A percentile compares a stretch with the other conserved stretches of the same genome.
These are phyloP conservation scores for Wilcoxina mikolae DNA, from an alignment of 495 filamentous ascomycete species.

Conservation along the genomic window DNA sequence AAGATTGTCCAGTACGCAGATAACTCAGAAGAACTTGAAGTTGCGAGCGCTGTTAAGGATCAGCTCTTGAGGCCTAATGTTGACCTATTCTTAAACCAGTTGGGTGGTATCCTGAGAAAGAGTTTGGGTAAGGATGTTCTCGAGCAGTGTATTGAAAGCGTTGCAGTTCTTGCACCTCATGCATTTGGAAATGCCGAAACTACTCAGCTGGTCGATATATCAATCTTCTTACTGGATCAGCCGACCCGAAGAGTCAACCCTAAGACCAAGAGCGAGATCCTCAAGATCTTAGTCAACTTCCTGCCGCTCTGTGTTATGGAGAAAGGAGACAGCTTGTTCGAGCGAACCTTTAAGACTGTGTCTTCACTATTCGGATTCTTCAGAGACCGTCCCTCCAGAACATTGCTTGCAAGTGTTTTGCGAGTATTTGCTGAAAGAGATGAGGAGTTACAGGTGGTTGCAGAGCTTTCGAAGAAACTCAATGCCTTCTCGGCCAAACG, in stretches of 20 bases:
- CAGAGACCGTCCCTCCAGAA: constrained; percentile 58
- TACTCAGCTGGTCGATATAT: constrained; percentile 58
- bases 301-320: constrained; percentile 46
- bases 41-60: constrained; percentile 45
- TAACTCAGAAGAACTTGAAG: constrained; percentile 37
- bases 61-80: constrained; percentile 55
- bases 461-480: constrained; percentile 57
- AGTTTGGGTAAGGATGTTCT: constrained; percentile 55
- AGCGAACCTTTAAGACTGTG: constrained; percentile 45
- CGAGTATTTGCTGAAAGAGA: constrained; percentile 50
- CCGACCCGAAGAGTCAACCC: constrained; percentile 66
- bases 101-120: constrained; percentile 49
- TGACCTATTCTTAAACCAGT: constrained; percentile 49
- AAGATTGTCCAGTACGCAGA: constrained; percentile 39
- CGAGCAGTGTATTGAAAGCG: constrained; percentile 57
- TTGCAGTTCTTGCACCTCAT: constrained; percentile 60
- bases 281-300: constrained; percentile 62
- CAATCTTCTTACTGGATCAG: constrained; percentile 66
- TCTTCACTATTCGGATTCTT: constrained; percentile 74
- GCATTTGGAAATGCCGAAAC: constrained; percentile 54
- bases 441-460: constrained; percentile 44
- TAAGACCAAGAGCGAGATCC: constrained; percentile 63
- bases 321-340: constrained; percentile 42
- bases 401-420: constrained; percentile 56
- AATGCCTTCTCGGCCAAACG: constrained; percentile 57